Percentiles rank a stretch among this genome's conserved stretches.
phyloP scores from a whole-genome alignment of 148 eudicot species.

The Rhododendron vialii region DNA sequence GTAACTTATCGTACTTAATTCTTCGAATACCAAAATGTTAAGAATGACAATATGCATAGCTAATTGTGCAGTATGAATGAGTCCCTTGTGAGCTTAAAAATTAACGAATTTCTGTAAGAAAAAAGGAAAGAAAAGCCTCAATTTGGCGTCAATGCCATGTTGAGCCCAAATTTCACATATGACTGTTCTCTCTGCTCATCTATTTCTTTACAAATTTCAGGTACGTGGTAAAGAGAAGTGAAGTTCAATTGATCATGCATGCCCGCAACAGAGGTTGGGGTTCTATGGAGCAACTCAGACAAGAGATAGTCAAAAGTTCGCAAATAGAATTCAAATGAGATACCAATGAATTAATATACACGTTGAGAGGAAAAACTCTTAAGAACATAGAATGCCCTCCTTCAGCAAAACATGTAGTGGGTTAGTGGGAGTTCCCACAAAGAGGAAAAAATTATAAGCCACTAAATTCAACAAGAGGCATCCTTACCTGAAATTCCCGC shows the following conservation, averaged over 20 bases:
- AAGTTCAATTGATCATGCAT: neutral
- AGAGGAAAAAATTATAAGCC: neutral
- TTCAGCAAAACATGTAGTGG: neutral
- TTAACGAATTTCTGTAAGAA: neutral
- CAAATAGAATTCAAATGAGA: neutral
- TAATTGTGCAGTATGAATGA: neutral
- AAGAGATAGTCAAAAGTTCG: neutral
- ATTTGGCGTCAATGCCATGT: neutral
- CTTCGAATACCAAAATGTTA: neutral
- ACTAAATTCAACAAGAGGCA: neutral
- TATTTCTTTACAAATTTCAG: neutral
- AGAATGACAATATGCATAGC: neutral
- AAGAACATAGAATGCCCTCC: neutral
- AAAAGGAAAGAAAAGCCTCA: neutral
- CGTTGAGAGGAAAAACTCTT: neutral
- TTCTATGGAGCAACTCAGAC: neutral
- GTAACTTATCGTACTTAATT: neutral
- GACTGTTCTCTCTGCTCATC: neutral
- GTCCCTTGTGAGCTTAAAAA: neutral
- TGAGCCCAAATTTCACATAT: neutral
- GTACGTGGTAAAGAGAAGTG: neutral
- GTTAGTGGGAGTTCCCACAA: neutral
- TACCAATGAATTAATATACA: neutral
- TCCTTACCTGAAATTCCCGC: constrained; percentile 83
- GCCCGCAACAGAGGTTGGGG: neutral